Evolutionary conservation across 2,329 filamentous ascomycete species (phyloP).

Genomic region (Plectosphaerella cucumerina): DNA sequence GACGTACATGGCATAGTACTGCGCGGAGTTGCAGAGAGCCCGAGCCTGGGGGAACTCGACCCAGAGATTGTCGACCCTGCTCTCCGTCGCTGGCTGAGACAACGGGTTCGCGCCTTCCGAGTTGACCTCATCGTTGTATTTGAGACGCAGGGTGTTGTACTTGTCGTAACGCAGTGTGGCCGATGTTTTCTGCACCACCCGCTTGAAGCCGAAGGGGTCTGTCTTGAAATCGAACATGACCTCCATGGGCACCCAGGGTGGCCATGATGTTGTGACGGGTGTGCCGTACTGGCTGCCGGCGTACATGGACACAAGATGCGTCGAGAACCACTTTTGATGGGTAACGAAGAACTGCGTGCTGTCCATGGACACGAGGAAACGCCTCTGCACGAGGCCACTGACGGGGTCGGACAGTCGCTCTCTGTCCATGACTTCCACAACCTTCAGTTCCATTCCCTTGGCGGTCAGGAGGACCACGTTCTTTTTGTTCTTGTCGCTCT

Average conservation of each 20-base stretch:
- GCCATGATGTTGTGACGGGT: conserved; percentile 81
- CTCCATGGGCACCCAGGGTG: conserved; percentile 96
- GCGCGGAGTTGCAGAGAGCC: conserved; percentile 92
- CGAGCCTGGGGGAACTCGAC: conserved; percentile 93
- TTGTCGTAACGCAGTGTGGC: conserved; percentile 94
- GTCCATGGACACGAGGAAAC: conserved; percentile 94
- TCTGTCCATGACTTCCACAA: conserved; percentile 96
- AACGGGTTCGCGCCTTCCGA: conserved; percentile 50
- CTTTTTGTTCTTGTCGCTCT: conserved; percentile 97
- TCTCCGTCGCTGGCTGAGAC: conserved; percentile 58
- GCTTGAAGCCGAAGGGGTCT: conserved; percentile 95
- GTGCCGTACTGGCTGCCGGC: conserved; percentile 91
- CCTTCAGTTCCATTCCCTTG: conserved; percentile 97
- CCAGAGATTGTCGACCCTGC: conserved; percentile 91
- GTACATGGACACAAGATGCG: conserved; percentile 84
- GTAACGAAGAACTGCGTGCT: conserved; percentile 98
- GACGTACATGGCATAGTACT: conserved; percentile 98
- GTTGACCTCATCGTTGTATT: conserved; percentile 92
- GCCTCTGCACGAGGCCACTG: conserved; percentile 89
- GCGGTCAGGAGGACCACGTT: conserved; percentile 95
- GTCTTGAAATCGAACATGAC: conserved; percentile 96
- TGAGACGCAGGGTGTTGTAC: conserved; percentile 93
- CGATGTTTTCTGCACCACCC: conserved; percentile 94
- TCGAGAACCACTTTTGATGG: conserved; percentile 83
- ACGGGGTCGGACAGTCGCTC: conserved; percentile 87